Base-by-base conservation (phyloP, 176 grass and related monocot species). In the Musa troglodytarum region DNA sequence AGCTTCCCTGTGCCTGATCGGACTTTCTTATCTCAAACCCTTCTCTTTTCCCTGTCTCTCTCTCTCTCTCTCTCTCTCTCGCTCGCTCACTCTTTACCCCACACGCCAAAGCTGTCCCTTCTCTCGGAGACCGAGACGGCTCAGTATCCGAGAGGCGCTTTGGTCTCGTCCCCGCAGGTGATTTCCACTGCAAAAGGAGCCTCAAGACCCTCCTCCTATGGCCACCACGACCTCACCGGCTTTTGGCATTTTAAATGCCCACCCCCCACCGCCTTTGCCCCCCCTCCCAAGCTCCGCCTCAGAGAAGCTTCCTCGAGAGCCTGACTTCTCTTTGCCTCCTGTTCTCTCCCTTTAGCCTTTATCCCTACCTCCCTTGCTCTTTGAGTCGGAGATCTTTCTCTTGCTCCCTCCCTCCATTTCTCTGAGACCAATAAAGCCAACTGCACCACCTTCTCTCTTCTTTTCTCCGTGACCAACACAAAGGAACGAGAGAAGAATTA, bases 291-390 rank as follows among this genome's bases (percentile, higher is more conserved):
- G 57, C 57, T 61, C 57, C 6, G 16, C n/a, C 57, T n/a, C 64
- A 26, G 23, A 68, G 65, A 68, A 68, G 65, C 65, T 68, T 68
- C 65, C 65, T 68, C 65, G 65, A 68, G 65, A 68, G 29, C 65
- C 65, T 24, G 25, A 68, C 65, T 12, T 1, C 57, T 61, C 57
- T 61, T 16, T 14, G 57, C 16, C 8, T 61, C n/a, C 24, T 15
- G 13, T 34, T 68, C 65, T 43, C 8, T 29, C 29, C 65, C 65
- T 68, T 68, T 68, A 68, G 23, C 65, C 65, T 43, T 68, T 68
- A 20, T 13, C 9, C 57, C 57, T 17, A 11, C 22, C 8, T 3
- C 23, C 49, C 23, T 68, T 34, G 12, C 26, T 43, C 24, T 43
- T n/a, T 61, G 57, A n/a, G 57, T n/a, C 8, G 17, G 57, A 61